Evolutionary conservation across 2,329 filamentous ascomycete genomes (phyloP).

Genomic region (Verticillium longisporum): DNA sequence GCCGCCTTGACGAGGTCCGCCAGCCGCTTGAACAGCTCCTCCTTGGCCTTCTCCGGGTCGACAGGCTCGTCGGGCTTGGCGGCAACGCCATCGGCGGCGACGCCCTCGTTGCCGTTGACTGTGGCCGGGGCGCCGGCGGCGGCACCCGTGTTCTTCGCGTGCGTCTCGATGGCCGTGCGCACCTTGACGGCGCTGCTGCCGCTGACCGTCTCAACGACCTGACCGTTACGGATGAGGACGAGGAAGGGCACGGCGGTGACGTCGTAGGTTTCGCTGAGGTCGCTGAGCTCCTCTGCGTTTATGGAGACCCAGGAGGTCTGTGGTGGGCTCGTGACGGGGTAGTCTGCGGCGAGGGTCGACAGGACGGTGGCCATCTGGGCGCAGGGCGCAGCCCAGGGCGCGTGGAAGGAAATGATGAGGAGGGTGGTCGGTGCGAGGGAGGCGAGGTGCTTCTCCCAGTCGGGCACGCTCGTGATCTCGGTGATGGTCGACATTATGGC

Average conservation of each 20-base stretch:
- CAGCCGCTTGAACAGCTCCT: slow-evolving; percentile 77
- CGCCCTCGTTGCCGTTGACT: slow-evolving; percentile 24
- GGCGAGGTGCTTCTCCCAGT: slow-evolving; percentile 64
- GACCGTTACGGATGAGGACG: slow-evolving; percentile 68
- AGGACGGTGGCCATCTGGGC: slow-evolving; percentile 89
- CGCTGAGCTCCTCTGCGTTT: slow-evolving; percentile 90
- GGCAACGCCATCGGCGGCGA: slow-evolving; percentile 7
- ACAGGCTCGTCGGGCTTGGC: slow-evolving; percentile 24
- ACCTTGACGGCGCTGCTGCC: slow-evolving; percentile 86
- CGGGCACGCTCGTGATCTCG: slow-evolving; percentile 66
- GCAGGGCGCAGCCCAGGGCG: slow-evolving; percentile 94
- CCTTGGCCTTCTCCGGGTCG: slow-evolving; percentile 53
- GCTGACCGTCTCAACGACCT: slow-evolving; percentile 77
- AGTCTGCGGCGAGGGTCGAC: slow-evolving; percentile 77
- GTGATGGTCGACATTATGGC: slow-evolving; percentile 65
- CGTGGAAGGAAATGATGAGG: slow-evolving; percentile 87
- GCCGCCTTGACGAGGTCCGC: slow-evolving; percentile 86
- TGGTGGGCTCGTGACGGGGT: slow-evolving; percentile 60
- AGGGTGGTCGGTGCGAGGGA: slow-evolving; percentile 64
- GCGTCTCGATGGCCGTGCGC: slow-evolving; percentile 75
- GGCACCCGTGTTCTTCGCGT: slow-evolving; percentile 50
- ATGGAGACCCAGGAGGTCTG: slow-evolving; percentile 79
- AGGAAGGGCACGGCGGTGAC: slow-evolving; percentile 92
- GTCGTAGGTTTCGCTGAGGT: slow-evolving; percentile 87
- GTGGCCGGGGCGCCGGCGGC: slow-evolving; percentile 28